Evolutionary conservation across 1,139 yeast species (phyloP).

Genomic region (Blastobotrys proliferans): DNA sequence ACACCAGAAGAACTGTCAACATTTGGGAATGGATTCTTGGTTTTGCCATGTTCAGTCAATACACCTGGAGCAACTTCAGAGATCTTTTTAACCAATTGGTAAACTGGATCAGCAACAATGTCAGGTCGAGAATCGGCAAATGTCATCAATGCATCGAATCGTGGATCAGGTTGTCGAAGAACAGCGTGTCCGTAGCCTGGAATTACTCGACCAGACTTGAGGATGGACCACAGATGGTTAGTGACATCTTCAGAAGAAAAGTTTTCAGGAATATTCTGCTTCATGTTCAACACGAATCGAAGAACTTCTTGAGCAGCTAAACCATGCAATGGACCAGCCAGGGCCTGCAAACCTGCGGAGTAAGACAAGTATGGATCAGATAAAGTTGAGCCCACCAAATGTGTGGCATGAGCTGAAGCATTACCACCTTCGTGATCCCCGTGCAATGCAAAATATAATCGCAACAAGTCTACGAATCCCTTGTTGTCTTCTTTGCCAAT

Average conservation of each 20-base stretch:
- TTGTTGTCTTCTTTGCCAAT: conserved; percentile 76
- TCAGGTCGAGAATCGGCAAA: conserved; percentile 54
- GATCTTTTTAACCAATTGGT: conserved; percentile 73
- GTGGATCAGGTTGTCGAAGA: conserved; percentile 95
- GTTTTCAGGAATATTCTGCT: conserved; percentile 68
- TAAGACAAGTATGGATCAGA: conserved; percentile 91
- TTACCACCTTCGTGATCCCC: conserved; percentile 99
- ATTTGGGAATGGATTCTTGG: conserved; percentile 62
- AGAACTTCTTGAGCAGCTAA: conserved; percentile 98
- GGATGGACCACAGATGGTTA: conserved; percentile 89
- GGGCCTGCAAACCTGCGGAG: conserved; percentile 95
- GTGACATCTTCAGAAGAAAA: conserved; percentile 74
- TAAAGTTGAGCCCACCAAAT: conserved; percentile 93
- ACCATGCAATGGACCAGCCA: conserved; percentile 98
- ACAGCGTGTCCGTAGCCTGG: conserved; percentile 99
- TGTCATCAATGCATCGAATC: conserved; percentile 96
- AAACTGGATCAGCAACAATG: conserved; percentile 41
- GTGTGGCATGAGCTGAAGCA: conserved; percentile 97
- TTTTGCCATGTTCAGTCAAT: conserved; percentile 54
- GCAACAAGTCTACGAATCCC: conserved; percentile 85
- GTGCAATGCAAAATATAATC: conserved; percentile 91
- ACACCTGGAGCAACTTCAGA: conserved; percentile 53
- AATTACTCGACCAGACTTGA: conserved; percentile 91
- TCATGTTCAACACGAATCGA: conserved; percentile 85
- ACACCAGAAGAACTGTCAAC: conserved; percentile 60